Evolutionary conservation across 371 early-diverging fungal genomes (phyloP).

Genomic region (Haplosporangium sp.): DNA sequence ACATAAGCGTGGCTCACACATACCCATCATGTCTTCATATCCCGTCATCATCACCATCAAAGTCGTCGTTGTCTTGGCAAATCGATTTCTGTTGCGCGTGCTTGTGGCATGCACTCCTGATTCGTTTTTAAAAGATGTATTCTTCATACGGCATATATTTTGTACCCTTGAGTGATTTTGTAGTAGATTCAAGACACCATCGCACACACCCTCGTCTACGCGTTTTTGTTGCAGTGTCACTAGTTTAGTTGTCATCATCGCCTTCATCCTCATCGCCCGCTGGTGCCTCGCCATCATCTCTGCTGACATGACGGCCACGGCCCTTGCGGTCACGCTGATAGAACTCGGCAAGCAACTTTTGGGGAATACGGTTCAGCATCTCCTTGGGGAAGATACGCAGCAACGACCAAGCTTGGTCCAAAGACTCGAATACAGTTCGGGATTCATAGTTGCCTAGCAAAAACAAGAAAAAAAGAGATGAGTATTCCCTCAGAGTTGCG

Average conservation of each 20-base stretch:
- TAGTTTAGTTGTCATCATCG: slow-evolving; percentile 51
- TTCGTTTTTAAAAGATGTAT: no score
- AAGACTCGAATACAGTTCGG: slow-evolving; percentile 97
- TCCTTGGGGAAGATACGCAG: slow-evolving; percentile 99
- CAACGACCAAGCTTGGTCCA: slow-evolving; percentile 99
- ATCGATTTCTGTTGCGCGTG: no score
- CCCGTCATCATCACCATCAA: no score
- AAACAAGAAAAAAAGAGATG: not conserved
- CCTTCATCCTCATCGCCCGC: slow-evolving; percentile 45
- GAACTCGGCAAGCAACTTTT: slow-evolving; percentile 94
- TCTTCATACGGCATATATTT: no score
- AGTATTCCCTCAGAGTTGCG: not conserved
- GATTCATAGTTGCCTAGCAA: slow-evolving; percentile 84
- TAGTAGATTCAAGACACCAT: not conserved
- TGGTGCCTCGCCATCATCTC: slow-evolving; percentile 48
- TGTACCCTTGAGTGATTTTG: not conserved
- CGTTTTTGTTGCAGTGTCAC: slow-evolving; percentile 1
- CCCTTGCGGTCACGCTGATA: slow-evolving; percentile 88
- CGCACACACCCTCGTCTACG: not conserved
- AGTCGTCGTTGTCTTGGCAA: no score
- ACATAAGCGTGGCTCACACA: not conserved
- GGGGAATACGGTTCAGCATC: slow-evolving; percentile 99
- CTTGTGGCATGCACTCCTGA: no score
- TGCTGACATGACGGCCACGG: slow-evolving; percentile 45
- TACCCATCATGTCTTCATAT: no score